phyloP scores from a whole-genome alignment of 768 basidiomycete genomes.

The Lactarius evosmus region DNA sequence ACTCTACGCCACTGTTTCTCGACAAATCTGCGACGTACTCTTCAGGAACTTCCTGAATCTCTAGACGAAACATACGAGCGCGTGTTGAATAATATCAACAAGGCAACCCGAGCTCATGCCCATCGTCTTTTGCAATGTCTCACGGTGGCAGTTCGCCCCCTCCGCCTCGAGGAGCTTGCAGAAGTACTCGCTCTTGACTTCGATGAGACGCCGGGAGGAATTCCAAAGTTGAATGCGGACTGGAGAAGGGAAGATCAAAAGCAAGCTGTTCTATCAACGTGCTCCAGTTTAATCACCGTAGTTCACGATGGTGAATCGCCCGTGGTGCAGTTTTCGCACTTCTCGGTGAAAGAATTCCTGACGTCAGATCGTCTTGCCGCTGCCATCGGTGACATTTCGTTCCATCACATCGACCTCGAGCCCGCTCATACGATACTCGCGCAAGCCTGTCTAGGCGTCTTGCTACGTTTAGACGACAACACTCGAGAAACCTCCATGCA shows the following conservation, averaged over 20 bases:
- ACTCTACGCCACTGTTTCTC: background rate
- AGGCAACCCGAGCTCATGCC: background rate
- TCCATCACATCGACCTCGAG: background rate
- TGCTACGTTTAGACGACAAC: background rate
- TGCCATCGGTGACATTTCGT: background rate
- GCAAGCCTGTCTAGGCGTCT: background rate
- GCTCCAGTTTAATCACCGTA: background rate
- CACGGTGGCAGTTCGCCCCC: background rate
- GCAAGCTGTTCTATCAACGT: background rate
- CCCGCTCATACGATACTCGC: background rate
- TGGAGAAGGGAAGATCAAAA: background rate
- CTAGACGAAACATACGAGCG: constrained; percentile 4
- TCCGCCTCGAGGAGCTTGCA: background rate
- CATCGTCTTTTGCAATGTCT: background rate
- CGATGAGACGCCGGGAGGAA: background rate
- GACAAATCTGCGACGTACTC: background rate
- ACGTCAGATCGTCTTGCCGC: background rate
- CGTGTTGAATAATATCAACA: background rate
- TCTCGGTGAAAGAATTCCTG: background rate
- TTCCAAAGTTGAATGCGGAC: background rate
- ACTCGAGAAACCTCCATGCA: background rate
- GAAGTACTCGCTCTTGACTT: constrained; percentile 2
- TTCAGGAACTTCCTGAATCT: background rate
- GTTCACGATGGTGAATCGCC: background rate
- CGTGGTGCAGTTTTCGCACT: constrained; percentile 4